Evolutionary conservation across 176 grass and related monocot species (phyloP), one percentile per base, ranked within the genome.

Genomic region (Oryza punctata): DNA sequence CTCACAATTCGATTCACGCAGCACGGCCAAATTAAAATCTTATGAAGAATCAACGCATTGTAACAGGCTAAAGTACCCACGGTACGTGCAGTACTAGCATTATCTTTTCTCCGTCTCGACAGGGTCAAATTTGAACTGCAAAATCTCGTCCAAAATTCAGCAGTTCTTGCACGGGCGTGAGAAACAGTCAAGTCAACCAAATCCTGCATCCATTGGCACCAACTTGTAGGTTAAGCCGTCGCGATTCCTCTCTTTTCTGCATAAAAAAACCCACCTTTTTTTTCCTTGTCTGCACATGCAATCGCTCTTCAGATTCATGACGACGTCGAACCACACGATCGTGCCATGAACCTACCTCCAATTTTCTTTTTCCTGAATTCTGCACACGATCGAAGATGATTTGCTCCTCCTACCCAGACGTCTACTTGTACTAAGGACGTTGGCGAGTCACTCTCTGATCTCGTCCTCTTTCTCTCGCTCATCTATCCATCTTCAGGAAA

Each of bases 281-380:
- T 19, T 38, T 60, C 49, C 3, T 6, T 38, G 2, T 50, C 47
- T 50, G 3, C 28, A 40, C 15, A 66, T 50, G 27, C 15, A 18
- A 18, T 32, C 18, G n/a, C 57, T 3, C 21, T 24, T 61, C 3
- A 57, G 52, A 3, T 57, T 61, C 57, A 61, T 24, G 57, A 19
- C 28, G 45, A 32, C 49, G 45, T 30, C 4, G 47, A 57, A 45
- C 73, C 30, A 57, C 19, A 18, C 12, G 73, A 75, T 35, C 10
- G 47, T 57, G 73, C 73, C 47, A 8, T 23, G 46, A 75, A 75
- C 73, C 47, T 75, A 23, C 47, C 65, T 45, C 40, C 35, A 67
- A 33, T 33, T 33, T 33, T 33, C 32, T 4, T 33, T 33, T 32
- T 33, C 0, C 6, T 6, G 13, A 27, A 16, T 26, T 14, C 9